Evolutionary conservation across 371 early-diverging fungal genomes (phyloP).

Genomic region (Lichtheimia hyalospora): DNA sequence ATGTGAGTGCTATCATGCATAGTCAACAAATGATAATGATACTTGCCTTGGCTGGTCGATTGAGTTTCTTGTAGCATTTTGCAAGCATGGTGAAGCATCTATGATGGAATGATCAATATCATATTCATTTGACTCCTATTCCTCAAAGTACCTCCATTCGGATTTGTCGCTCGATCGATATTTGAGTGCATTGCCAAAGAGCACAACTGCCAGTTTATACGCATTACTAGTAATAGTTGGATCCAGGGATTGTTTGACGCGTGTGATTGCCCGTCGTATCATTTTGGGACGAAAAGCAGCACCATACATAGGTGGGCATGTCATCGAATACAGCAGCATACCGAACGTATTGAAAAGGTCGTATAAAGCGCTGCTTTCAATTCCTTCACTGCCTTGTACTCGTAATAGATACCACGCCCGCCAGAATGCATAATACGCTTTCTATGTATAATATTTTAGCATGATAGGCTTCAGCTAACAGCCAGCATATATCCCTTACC

Average conservation of each 20-base stretch:
- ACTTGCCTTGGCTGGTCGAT: slow-evolving; percentile 39
- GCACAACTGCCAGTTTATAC: slow-evolving; percentile 45
- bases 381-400: not conserved
- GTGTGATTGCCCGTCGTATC: slow-evolving; percentile 10
- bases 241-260: slow-evolving; percentile 13
- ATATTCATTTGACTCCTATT: not conserved
- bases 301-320: slow-evolving; percentile 70
- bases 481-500: slow-evolving; percentile 24
- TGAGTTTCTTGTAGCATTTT: slow-evolving; percentile 60
- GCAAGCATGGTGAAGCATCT: slow-evolving; percentile 61
- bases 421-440: slow-evolving; percentile 57
- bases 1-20: not conserved
- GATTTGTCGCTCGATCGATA: slow-evolving; percentile 32
- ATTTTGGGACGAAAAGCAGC: slow-evolving; percentile 36
- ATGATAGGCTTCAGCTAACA: no score
- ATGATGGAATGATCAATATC: slow-evolving; percentile 11
- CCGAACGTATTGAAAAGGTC: slow-evolving; percentile 64
- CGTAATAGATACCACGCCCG: slow-evolving; percentile 34
- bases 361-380: slow-evolving; percentile 14
- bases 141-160: slow-evolving; percentile 39
- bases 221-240: slow-evolving; percentile 26
- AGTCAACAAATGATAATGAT: not conserved
- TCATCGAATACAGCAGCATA: slow-evolving; percentile 59
- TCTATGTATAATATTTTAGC: slow-evolving; percentile 28
- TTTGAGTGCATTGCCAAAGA: slow-evolving; percentile 37